phyloP scores from a whole-genome alignment of 139 green algal genomes.

The Gonium pectorale region DNA sequence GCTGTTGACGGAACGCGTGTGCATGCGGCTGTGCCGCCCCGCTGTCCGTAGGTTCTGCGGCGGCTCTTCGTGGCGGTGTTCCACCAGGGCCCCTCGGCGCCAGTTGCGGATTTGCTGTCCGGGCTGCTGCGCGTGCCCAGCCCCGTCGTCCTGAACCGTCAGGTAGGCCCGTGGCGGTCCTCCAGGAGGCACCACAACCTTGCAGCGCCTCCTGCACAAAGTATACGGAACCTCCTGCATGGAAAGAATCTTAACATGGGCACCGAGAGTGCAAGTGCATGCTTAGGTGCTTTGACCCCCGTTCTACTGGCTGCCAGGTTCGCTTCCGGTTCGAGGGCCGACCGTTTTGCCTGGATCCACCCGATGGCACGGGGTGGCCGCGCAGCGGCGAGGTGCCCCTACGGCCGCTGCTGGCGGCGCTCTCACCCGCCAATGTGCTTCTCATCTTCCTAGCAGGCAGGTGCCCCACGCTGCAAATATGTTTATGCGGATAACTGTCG shows the following conservation, averaged over 20 bases:
- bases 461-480: too few species aligned
- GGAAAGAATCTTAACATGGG: too few species aligned
- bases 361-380: conserved; percentile 2
- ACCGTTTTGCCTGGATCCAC: background rate
- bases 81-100: conserved; percentile 33
- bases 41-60: conserved; percentile 46
- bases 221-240: too few species aligned
- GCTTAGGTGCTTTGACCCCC: too few species aligned
- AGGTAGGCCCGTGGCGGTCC: too few species aligned
- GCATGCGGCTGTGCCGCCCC: background rate
- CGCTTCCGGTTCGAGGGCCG: conserved; percentile 42
- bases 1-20: too few species aligned
- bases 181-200: too few species aligned
- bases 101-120: conserved; percentile 46
- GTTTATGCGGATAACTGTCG: too few species aligned
- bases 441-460: conserved; percentile 53
- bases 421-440: conserved; percentile 51
- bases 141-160: background rate
- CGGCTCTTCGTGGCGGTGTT: conserved; percentile 49
- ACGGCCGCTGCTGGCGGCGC: conserved; percentile 52
- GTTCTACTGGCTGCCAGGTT: conserved; percentile 18
- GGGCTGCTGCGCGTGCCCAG: conserved; percentile 41
- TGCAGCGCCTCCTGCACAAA: too few species aligned
- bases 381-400: conserved; percentile 51
- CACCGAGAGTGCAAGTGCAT: too few species aligned